Evolutionary conservation across 2,329 filamentous ascomycete genomes (phyloP), one percentile per base, ranked within the genome.

Genomic region (Trichoderma oligosporum): DNA sequence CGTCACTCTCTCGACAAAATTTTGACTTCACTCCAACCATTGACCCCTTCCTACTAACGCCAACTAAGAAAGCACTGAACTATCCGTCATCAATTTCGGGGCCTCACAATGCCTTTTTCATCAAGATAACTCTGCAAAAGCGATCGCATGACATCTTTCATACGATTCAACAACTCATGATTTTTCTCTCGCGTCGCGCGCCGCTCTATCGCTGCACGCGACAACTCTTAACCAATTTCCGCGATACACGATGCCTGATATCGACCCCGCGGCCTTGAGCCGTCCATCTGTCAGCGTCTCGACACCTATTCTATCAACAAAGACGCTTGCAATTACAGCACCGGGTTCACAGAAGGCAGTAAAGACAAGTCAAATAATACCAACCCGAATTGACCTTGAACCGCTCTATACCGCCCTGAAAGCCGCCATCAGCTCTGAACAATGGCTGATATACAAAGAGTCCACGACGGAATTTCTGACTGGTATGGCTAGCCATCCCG

Each of bases 211-310:
- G 71, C 70, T 70, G 75, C 74, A 74, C 76, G 78, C 79, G 78
- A 78, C 76, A 64, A 64, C 60, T 65, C 65, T 66, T 36, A 64
- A 63, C 67, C 64, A 66, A 27, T 62, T 61, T 65, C 61, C 61
- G 56, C 60, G 61, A 49, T 55, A 64, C 66, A 68, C 66, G 63
- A 87, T 87, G 84, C 83, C 84, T 66, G 84, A 87, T 74, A 87
- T 87, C 74, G 84, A 87, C 76, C 84, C 84, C 67, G 83, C 84
- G 75, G 83, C 84, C 62, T 73, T 87, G 66, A 86, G 83, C 77
- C 82, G 83, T 67, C 81, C 82, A 61, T 73, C 82, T 46, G 70
- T 80, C 69, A 79, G 74, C 70, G 76, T 84, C 56, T 77, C 82
- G 44, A 85, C 83, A 4, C 82, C 84, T 59, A 76, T 83, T 38